These are phyloP conservation scores for Dothideomycetidae sp. DNA, from an alignment of 2,329 filamentous ascomycete species.

Conservation along the genomic window DNA sequence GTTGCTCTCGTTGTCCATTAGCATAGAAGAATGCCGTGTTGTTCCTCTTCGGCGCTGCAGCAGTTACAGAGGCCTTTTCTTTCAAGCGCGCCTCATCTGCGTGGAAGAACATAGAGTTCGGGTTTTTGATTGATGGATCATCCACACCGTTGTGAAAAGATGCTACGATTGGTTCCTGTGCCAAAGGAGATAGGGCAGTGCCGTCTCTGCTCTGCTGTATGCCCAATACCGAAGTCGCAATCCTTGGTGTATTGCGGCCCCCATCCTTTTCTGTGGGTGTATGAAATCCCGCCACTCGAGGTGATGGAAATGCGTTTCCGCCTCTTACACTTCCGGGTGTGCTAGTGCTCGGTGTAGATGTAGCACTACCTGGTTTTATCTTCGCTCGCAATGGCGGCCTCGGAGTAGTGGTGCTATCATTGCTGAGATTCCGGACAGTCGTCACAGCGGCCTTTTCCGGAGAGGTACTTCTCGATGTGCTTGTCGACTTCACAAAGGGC, in stretches of 20 bases:
- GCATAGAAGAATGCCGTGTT: slow-evolving; percentile 37
- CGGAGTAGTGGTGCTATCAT: slow-evolving; percentile 60
- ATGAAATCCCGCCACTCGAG: slow-evolving; percentile 1
- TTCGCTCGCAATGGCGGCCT: slow-evolving; percentile 56
- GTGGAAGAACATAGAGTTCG: slow-evolving; percentile 70
- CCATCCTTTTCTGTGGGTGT: slow-evolving; percentile 12
- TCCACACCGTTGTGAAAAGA: slow-evolving; percentile 21
- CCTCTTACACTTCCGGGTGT: slow-evolving; percentile 9
- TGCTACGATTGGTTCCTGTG: slow-evolving; percentile 19
- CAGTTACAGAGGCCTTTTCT: slow-evolving; percentile 17
- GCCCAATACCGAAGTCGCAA: neutral
- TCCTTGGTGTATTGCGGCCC: neutral
- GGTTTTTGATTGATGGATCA: slow-evolving; percentile 8
- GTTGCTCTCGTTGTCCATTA: slow-evolving; percentile 32
- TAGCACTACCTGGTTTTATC: slow-evolving; percentile 53
- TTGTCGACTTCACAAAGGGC: slow-evolving; percentile 7
- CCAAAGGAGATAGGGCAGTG: slow-evolving; percentile 18
- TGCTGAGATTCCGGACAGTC: slow-evolving; percentile 33
- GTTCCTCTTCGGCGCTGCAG: slow-evolving; percentile 29
- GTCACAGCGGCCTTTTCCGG: slow-evolving; percentile 4
- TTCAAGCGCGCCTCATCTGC: slow-evolving; percentile 57
- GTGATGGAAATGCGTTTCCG: slow-evolving; percentile 1
- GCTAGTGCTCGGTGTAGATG: slow-evolving; percentile 35
- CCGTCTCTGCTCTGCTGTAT: slow-evolving; percentile 24
- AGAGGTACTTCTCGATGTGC: slow-evolving; percentile 1